Conservation (phyloP, 1,284 basidiomycete species). For the Lentinula novae-zelandiae region DNA sequence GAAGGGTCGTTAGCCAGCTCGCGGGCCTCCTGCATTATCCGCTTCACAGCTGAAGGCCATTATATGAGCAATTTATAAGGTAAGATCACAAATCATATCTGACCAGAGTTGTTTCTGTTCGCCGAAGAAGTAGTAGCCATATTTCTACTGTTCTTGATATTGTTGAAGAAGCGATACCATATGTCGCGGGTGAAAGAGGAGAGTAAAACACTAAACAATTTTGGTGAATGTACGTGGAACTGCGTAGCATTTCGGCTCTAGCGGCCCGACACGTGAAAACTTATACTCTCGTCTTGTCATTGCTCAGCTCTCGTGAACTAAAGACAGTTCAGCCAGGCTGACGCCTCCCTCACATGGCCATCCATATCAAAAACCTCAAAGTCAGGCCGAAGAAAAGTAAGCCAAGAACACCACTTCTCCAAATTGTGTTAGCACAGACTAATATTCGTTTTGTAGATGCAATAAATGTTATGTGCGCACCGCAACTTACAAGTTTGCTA, state of each 20-base stretch:
- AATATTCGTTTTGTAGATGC: constrained; percentile 31
- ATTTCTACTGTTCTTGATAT: background rate
- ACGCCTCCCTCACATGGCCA: constrained; percentile 30
- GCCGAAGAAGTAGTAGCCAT: constrained; percentile 43
- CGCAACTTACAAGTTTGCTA: constrained; percentile 80
- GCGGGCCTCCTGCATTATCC: constrained; percentile 93
- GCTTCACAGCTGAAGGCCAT: constrained; percentile 71
- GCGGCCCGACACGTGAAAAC: background rate
- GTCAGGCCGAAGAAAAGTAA: constrained; percentile 76
- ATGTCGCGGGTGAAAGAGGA: background rate
- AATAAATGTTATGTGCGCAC: constrained; percentile 62
- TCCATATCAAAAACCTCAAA: constrained; percentile 77
- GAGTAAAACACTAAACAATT: background rate
- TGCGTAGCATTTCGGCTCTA: background rate
- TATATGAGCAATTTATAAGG: background rate
- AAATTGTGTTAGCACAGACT: constrained; percentile 6
- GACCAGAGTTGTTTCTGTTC: constrained; percentile 86
- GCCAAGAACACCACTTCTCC: constrained; percentile 23
- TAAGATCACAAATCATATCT: constrained; percentile 16
- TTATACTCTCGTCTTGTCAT: no score
- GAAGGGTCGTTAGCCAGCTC: constrained; percentile 82
- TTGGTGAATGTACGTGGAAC: background rate
- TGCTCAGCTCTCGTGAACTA: no score
- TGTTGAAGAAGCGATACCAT: background rate
- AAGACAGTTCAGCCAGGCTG: no score